phyloP scores from a whole-genome alignment of 2,329 filamentous ascomycete species.

The Fusarium circinatum region DNA sequence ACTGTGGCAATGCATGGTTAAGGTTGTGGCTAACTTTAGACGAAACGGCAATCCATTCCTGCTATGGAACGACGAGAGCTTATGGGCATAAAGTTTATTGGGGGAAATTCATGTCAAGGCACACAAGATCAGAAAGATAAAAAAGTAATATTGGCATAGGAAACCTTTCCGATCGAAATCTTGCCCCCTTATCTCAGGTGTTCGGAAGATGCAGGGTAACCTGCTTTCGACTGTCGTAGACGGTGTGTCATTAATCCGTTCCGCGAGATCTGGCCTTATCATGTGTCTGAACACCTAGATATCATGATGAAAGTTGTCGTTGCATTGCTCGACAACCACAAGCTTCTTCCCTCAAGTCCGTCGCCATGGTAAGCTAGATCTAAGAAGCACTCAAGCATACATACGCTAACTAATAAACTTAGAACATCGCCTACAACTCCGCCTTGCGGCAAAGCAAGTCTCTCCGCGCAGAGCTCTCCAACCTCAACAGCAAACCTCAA shows the following conservation, averaged over 20 bases:
- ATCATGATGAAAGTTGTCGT: slow-evolving; percentile 38
- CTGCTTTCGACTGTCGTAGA: background rate
- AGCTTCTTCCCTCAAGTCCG: slow-evolving; percentile 31
- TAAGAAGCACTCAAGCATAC: rapidly evolving
- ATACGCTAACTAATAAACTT: background rate
- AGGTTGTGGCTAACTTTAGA: too few relatives aligned
- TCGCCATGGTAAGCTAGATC: slow-evolving; percentile 32
- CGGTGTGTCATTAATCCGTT: slow-evolving; percentile 29
- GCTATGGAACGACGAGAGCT: background rate
- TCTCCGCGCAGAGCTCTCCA: slow-evolving; percentile 79
- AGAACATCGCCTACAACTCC: slow-evolving; percentile 89
- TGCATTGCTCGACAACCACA: slow-evolving; percentile 17
- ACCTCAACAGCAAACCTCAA: slow-evolving; percentile 71
- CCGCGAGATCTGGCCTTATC: slow-evolving; percentile 45
- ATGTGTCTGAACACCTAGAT: slow-evolving; percentile 26
- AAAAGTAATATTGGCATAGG: too few relatives aligned
- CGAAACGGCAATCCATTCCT: background rate
- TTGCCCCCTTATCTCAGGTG: too few relatives aligned
- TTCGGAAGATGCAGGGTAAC: slow-evolving; percentile 15
- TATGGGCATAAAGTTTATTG: background rate
- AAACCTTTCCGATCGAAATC: background rate
- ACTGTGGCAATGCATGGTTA: rapidly evolving
- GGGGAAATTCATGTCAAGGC: rapidly evolving
- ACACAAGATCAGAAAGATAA: too few relatives aligned
- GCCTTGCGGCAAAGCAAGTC: slow-evolving; percentile 85